Evolutionary conservation across 1,284 basidiomycete genomes (phyloP).

Genomic region (Pseudozyma hubeiensis): DNA sequence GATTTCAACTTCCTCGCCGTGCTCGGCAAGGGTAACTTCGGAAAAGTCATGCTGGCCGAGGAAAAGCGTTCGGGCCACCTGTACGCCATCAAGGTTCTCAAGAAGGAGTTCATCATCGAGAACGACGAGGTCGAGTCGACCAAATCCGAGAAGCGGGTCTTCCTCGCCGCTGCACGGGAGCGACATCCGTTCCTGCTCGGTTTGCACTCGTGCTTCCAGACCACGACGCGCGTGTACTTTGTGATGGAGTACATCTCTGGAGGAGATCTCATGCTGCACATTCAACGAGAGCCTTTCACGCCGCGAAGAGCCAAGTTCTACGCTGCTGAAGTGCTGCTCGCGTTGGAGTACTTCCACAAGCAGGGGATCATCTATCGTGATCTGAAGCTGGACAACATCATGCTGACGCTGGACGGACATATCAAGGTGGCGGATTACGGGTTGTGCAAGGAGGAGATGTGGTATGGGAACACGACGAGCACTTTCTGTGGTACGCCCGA

Average conservation of each 20-base stretch:
- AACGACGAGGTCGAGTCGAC: constrained; percentile 99
- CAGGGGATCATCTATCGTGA: constrained; percentile 91
- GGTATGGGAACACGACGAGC: constrained; percentile 93
- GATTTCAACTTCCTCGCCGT: constrained; percentile 99
- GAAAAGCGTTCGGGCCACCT: constrained; percentile 90
- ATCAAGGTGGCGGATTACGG: constrained; percentile 99
- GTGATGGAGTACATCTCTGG: constrained; percentile 82
- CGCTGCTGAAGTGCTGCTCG: constrained; percentile 95
- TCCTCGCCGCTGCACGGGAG: constrained; percentile 93
- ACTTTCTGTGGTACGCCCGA: constrained; percentile 99
- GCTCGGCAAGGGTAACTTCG: constrained; percentile 98
- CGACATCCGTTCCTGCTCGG: constrained; percentile 97
- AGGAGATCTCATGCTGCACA: constrained; percentile 84
- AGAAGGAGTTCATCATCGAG: constrained; percentile 99
- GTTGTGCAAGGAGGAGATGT: constrained; percentile 99
- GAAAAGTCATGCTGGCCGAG: constrained; percentile 99
- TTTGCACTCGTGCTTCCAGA: constrained; percentile 99
- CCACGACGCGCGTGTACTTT: constrained; percentile 93
- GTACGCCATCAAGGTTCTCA: constrained; percentile 99
- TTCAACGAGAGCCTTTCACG: constrained; percentile 83
- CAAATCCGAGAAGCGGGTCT: constrained; percentile 98
- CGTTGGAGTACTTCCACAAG: constrained; percentile 96
- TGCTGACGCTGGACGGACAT: constrained; percentile 95
- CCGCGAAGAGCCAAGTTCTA: constrained; percentile 94
- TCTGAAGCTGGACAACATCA: constrained; percentile 97